Evolutionary conservation across 768 basidiomycete species (phyloP).

Genomic region (Pleurotus ostreatus): DNA sequence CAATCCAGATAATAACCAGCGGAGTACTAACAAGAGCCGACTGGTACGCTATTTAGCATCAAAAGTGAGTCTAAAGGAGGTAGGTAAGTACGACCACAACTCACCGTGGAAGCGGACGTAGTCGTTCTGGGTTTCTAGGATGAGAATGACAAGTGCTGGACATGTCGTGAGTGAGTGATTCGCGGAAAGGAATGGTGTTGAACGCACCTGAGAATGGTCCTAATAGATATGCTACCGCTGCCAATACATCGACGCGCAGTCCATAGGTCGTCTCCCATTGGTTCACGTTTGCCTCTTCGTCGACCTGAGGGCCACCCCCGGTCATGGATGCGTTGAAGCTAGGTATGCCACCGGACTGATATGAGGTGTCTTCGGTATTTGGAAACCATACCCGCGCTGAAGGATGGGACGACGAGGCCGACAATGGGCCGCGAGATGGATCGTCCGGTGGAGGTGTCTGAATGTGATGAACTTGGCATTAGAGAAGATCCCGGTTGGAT

Average conservation of each 20-base stretch:
- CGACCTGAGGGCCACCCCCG: slow-evolving; percentile 29
- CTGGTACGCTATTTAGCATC: slow-evolving; percentile 58
- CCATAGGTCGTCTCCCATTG: slow-evolving; percentile 71
- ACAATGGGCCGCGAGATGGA: slow-evolving; percentile 21
- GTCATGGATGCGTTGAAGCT: slow-evolving; percentile 44
- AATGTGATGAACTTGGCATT: slow-evolving; percentile 3
- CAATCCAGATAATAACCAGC: slow-evolving; percentile 49
- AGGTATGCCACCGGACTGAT: slow-evolving; percentile 68
- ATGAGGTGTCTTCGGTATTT: slow-evolving; percentile 36
- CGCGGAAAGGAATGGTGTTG: slow-evolving; percentile 1
- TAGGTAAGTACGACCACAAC: slow-evolving; percentile 14
- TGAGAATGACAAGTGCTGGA: slow-evolving; percentile 57
- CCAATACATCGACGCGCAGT: slow-evolving; percentile 62
- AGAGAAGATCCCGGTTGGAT: not conserved
- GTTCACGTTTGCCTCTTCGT: slow-evolving; percentile 42
- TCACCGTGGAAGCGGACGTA: slow-evolving; percentile 76
- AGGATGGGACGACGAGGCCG: slow-evolving; percentile 22
- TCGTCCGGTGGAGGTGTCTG: slow-evolving; percentile 62
- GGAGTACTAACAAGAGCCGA: slow-evolving; percentile 70
- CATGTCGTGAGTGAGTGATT: not conserved
- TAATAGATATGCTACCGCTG: slow-evolving; percentile 60
- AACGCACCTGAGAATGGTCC: slow-evolving; percentile 72
- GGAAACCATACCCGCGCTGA: slow-evolving; percentile 52
- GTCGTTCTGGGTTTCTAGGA: slow-evolving; percentile 76
- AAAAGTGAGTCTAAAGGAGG: not conserved